Conservation (phyloP, 345 rosid genomes). For the Turritis glabra region DNA sequence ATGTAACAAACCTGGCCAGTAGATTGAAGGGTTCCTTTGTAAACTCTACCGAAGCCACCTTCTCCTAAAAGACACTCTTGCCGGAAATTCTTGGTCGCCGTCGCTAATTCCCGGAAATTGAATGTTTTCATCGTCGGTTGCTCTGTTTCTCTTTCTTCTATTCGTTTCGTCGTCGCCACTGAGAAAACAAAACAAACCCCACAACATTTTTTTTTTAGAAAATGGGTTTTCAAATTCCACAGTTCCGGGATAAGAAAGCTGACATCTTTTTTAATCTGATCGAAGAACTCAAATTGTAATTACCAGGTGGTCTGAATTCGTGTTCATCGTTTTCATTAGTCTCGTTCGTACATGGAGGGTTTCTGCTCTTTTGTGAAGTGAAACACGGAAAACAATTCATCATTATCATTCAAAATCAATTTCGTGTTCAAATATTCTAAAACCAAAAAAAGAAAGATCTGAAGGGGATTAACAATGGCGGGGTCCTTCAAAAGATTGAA, state of each 20-base stretch:
- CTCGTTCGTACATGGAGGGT: slow-evolving; percentile 22
- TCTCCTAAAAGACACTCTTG: slow-evolving; percentile 74
- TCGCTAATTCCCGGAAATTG: slow-evolving; percentile 66
- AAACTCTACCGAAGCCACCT: slow-evolving; percentile 80
- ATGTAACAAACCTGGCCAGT: slow-evolving; percentile 55
- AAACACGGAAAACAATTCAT: slow-evolving; percentile 90
- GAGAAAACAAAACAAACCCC: background rate
- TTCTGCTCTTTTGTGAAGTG: slow-evolving; percentile 45
- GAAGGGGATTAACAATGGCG: slow-evolving; percentile 19
- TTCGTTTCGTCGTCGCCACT: slow-evolving; percentile 38
- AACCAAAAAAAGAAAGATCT: too few relatives aligned
- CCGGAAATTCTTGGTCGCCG: slow-evolving; percentile 78
- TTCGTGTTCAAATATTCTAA: background rate
- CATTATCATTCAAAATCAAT: background rate
- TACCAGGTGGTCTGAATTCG: slow-evolving; percentile 34
- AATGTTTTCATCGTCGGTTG: slow-evolving; percentile 29
- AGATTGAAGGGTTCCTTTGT: slow-evolving; percentile 64
- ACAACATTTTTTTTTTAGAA: background rate
- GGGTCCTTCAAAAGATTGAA: slow-evolving; percentile 56
- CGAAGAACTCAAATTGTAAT: background rate
- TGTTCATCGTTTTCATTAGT: slow-evolving; percentile 7
- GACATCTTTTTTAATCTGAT: background rate
- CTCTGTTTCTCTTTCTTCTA: slow-evolving; percentile 14
- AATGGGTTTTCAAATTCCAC: background rate
- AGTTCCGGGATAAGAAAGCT: background rate